Conservation (phyloP, 2,329 filamentous ascomycete genomes). For the Aspergillus sergii region DNA sequence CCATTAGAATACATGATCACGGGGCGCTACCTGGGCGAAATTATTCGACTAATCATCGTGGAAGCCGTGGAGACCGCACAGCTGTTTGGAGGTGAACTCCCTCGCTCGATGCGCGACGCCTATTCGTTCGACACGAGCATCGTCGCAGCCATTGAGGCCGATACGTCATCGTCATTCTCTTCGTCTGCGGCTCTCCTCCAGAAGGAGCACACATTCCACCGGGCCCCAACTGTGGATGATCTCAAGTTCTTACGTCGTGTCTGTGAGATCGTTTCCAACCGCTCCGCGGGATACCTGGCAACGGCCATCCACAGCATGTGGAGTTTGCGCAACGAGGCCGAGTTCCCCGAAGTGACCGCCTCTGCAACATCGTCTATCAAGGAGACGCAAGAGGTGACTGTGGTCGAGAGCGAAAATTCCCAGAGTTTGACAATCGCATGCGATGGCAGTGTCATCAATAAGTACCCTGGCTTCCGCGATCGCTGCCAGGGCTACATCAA, state of each 20-base stretch:
- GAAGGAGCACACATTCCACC: constrained; percentile 53
- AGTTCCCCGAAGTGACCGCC: constrained; percentile 35
- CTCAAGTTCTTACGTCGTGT: constrained; percentile 58
- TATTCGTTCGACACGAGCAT: constrained; percentile 64
- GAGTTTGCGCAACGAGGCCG: constrained; percentile 55
- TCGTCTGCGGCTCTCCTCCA: constrained; percentile 51
- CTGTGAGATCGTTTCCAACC: constrained; percentile 57
- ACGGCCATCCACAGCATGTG: constrained; percentile 65
- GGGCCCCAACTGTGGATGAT: constrained; percentile 51
- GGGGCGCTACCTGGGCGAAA: constrained; percentile 65
- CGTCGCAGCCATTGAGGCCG: constrained; percentile 59
- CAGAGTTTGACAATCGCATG: constrained; percentile 51
- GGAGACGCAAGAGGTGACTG: constrained; percentile 36
- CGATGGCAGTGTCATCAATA: constrained; percentile 56
- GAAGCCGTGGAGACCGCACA: constrained; percentile 60
- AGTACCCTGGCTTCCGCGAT: constrained; percentile 52
- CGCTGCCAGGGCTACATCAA: constrained; percentile 48
- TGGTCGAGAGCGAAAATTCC: constrained; percentile 34
- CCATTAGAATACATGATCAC: constrained; percentile 67
- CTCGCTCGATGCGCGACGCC: constrained; percentile 56
- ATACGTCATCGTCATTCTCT: constrained; percentile 41
- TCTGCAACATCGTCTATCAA: constrained; percentile 28
- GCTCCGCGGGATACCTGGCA: constrained; percentile 65
- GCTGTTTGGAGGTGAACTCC: constrained; percentile 60
- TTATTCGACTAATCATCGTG: constrained; percentile 62